A percentile compares a stretch with the other conserved stretches of the same genome.
These are phyloP conservation scores for Mimosa bimucronata DNA, from an alignment of 306 rosid genomes.

Conservation along the genomic window DNA sequence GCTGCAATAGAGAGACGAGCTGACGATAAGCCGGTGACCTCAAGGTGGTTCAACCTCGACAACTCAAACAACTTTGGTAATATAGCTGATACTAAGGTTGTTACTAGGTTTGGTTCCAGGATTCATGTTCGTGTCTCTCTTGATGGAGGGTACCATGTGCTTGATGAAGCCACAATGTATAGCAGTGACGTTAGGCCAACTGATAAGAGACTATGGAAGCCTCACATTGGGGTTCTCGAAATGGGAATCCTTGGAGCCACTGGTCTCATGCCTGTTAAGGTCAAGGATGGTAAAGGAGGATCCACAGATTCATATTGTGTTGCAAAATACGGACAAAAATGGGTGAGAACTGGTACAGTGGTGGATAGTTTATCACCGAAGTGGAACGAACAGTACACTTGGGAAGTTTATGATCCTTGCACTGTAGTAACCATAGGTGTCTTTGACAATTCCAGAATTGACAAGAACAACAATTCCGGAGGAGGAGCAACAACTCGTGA, in stretches of 20 bases:
- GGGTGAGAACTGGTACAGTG: conserved; percentile 65
- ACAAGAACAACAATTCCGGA: conserved; percentile 20
- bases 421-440: conserved; percentile 64
- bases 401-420: conserved; percentile 72
- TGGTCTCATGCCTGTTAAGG: conserved; percentile 65
- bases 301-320: conserved; percentile 64
- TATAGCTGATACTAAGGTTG: conserved; percentile 45
- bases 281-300: conserved; percentile 63
- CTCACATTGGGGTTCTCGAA: conserved; percentile 67
- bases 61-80: conserved; percentile 32
- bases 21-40: conserved; percentile 53
- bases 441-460: conserved; percentile 58
- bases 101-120: conserved; percentile 57
- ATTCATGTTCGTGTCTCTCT: conserved; percentile 61
- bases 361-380: conserved; percentile 63
- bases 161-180: conserved; percentile 66
- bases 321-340: conserved; percentile 66
- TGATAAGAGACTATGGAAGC: conserved; percentile 65
- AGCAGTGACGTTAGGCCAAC: conserved; percentile 71
- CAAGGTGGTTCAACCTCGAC: conserved; percentile 69
- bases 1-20: conserved; percentile 50
- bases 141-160: conserved; percentile 72
- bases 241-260: conserved; percentile 71
- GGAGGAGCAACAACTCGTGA: conserved; percentile 36
- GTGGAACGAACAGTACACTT: conserved; percentile 75